Evolutionary conservation across 495 filamentous ascomycete genomes (phyloP), one percentile per base, ranked within the genome.

Genomic region (Penicillium crystallinum): DNA sequence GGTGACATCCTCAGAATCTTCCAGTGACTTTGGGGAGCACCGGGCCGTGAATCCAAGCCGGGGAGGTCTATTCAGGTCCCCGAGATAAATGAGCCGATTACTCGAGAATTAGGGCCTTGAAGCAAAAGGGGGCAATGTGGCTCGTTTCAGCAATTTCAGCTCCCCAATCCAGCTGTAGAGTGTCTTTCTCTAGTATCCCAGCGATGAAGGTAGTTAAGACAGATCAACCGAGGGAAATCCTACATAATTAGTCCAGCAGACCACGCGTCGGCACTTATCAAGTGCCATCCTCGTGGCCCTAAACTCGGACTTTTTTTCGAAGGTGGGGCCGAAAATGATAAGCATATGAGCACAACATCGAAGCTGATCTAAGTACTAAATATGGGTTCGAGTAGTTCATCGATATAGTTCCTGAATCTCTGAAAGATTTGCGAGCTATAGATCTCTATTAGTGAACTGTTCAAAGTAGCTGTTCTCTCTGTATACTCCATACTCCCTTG

Each of bases 1-100:
- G 57, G 52, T 30, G 59, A 52, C 46, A 64, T 62, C 47, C 56
- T 62, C 12, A 22, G 4, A 44, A 49, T 33, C 45, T 37, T 48
- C 9, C 1, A 17, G 25, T 9, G 6, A 36, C 15, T 6, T 43
- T 42, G 3, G 7, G n/a, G 34, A 14, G n/a, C 31, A 14, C 1
- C 6, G n/a, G 11, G 15, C 12, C 23, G 9, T 46, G 14, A 6
- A 15, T 15, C 0, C 25, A 10, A 8, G n/a, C 7, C n/a, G 11
- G 12, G 4, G 31, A 35, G 9, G 45, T 34, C 19, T 19, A 10
- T 19, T 27, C 22, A 10, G 9, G n/a, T 29, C 12, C 21, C 12
- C 4, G 9, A 47, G 21, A 47, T 25, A 5, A 27, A 11, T 5
- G 25, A 30, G 9, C 39, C 10, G 11, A 8, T 18, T 43, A 17